Evolutionary conservation across 2,329 filamentous ascomycete species (phyloP), one percentile per base, ranked within the genome.

Genomic region (Ophiosphaerella herpotricha): DNA sequence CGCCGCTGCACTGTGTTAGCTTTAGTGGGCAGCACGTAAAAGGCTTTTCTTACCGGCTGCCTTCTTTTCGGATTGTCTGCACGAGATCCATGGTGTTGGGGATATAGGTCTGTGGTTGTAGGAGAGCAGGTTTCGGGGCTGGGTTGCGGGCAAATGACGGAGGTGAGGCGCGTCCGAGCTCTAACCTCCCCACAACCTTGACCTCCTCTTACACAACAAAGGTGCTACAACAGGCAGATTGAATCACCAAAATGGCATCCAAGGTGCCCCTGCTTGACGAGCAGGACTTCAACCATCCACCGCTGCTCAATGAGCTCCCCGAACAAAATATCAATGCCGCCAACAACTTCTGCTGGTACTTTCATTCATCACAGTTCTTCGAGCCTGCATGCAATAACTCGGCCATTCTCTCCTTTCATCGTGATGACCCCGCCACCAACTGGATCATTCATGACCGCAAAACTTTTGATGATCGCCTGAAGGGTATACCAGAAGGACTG

Each of bases 61-160:
- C 85, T 73, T 96, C 93, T 77, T 99, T 97, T 68, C 92, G 90
- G 55, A 99, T 88, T 36, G 89, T 91, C 52, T 92, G 90, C 46
- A 97, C 85, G 47, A 99, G 84, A 82, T 99, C 94, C 94, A 99
- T 97, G 48, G 23, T 75, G 55, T 38, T 47, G 46, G 53, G 39
- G 36, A 47, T 48, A 50, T 46, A 55, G 54, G 45, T 40, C 39
- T 55, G 53, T 40, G 34, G 41, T 29, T 18, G 39, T 32, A 23
- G 31, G 9, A 32, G 40, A 56, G 35, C 26, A 29, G 4, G 26
- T 29, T 29, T 29, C 2, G 4, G 9, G 26, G 9, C 9, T 11
- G 53, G 50, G 52, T 58, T 64, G 61, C 55, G 61, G 63, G 50
- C 53, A 63, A 58, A 47, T 48, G 43, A 54, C 58, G 60, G 63